Conservation (phyloP, 306 rosid species). For the Lathyrus oleraceus region DNA sequence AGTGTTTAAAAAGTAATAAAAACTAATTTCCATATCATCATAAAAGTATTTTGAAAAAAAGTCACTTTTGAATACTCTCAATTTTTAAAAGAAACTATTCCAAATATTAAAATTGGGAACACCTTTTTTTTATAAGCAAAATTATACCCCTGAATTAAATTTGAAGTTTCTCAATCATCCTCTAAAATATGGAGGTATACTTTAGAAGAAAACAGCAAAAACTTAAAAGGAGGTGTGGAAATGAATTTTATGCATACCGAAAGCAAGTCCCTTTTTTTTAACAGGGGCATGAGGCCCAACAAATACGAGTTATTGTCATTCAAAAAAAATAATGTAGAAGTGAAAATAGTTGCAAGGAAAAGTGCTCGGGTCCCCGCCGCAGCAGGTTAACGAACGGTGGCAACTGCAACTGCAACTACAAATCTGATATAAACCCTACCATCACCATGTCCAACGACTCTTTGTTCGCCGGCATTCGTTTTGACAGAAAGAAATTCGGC, state of each 20-base stretch:
- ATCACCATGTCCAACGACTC: slow-evolving; percentile 60
- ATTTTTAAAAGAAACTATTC: too few relatives aligned
- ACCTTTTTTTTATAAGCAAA: too few relatives aligned
- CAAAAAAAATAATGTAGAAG: not conserved
- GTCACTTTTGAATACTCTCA: too few relatives aligned
- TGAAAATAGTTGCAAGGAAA: not conserved
- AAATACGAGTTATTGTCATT: not conserved
- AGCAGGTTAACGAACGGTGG: not conserved
- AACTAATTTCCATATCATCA: too few relatives aligned
- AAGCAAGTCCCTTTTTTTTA: not conserved
- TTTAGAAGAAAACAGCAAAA: too few relatives aligned
- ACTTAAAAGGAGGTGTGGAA: not conserved
- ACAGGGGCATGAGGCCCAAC: not conserved
- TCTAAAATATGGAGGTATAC: too few relatives aligned
- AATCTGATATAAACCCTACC: not conserved
- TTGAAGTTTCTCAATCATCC: too few relatives aligned
- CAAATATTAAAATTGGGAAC: too few relatives aligned
- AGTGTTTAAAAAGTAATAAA: too few relatives aligned
- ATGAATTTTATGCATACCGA: not conserved
- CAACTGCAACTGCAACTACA: not conserved
- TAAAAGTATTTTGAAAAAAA: too few relatives aligned
- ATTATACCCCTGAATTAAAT: too few relatives aligned
- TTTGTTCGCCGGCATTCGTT: slow-evolving; percentile 78
- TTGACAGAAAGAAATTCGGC: slow-evolving; percentile 70
- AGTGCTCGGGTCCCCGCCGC: not conserved